These are phyloP conservation scores for Lepidium campestre DNA, from an alignment of 441 rosid genomes.

Conservation along the genomic window DNA sequence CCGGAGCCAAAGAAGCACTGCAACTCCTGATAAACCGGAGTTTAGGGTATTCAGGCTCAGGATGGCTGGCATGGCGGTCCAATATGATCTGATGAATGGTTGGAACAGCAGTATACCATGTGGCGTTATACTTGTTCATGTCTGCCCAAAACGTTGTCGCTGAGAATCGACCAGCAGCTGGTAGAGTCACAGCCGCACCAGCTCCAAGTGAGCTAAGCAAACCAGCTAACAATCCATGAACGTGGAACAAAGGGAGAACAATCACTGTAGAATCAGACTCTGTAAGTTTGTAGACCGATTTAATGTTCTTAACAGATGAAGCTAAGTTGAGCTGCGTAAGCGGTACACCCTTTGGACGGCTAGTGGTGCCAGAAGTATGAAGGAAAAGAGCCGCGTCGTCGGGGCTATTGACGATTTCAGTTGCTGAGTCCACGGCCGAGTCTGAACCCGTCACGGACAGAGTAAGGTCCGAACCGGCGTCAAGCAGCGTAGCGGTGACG, in stretches of 20 bases:
- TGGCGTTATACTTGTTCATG: conserved; percentile 58
- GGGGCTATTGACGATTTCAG: conserved; percentile 38
- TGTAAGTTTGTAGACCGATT: conserved; percentile 56
- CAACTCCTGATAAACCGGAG: conserved; percentile 85
- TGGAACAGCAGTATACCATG: conserved; percentile 94
- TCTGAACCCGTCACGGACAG: conserved; percentile 34
- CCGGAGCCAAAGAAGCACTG: conserved; percentile 82
- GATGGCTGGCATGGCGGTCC: conserved; percentile 56
- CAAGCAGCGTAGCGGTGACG: conserved; percentile 41
- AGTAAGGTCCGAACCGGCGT: conserved; percentile 33
- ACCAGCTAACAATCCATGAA: conserved; percentile 62
- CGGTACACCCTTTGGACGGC: conserved; percentile 93
- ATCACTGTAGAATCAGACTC: conserved; percentile 76
- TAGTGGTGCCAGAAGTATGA: conserved; percentile 83
- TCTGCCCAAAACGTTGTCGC: conserved; percentile 81
- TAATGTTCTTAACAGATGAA: conserved; percentile 63
- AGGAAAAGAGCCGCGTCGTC: conserved; percentile 72
- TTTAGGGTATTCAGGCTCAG: conserved; percentile 54
- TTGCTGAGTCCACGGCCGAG: conserved; percentile 14
- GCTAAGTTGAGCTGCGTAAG: conserved; percentile 70
- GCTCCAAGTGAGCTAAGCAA: conserved; percentile 68
- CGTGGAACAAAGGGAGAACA: conserved; percentile 79
- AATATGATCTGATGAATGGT: conserved; percentile 83
- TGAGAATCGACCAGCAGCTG: conserved; percentile 77
- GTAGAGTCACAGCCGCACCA: conserved; percentile 72